phyloP scores from a whole-genome alignment of 345 rosid genomes.

The Ceriops zippeliana region DNA sequence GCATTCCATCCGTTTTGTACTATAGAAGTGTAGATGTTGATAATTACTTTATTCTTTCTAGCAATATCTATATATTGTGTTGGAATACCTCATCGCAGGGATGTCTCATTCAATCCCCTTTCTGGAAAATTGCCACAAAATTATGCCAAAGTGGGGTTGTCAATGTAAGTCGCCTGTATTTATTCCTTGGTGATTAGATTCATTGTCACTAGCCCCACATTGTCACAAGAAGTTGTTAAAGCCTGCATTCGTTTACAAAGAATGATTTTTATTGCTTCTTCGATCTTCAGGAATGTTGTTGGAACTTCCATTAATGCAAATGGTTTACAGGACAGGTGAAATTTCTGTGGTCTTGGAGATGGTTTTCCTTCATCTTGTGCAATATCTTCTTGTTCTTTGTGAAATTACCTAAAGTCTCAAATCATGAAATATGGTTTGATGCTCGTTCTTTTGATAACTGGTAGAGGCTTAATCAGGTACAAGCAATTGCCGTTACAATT shows the following conservation, averaged over 20 bases:
- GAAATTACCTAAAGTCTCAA: too few species aligned
- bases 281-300: conserved; percentile 36
- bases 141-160: conserved; percentile 27
- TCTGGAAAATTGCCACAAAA: conserved; percentile 41
- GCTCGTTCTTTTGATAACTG: too few species aligned
- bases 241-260: conserved; percentile 5
- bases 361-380: too few species aligned
- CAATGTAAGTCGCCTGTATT: conserved; percentile 37
- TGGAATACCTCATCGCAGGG: conserved; percentile 29
- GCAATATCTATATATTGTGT: background rate
- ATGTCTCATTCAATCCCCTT: conserved; percentile 54
- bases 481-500: too few species aligned
- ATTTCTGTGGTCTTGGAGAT: background rate
- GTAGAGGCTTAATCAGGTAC: too few species aligned
- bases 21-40: background rate
- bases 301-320: conserved; percentile 45
- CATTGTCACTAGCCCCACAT: too few species aligned
- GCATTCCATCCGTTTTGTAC: background rate
- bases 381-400: too few species aligned
- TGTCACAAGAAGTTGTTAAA: too few species aligned
- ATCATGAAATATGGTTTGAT: too few species aligned
- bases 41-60: background rate
- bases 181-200: background rate
- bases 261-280: conserved; percentile 13
- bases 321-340: conserved; percentile 32